These are phyloP conservation scores for Haplosporangium sp. DNA, from an alignment of 371 early-diverging fungal species.

Conservation along the genomic window DNA sequence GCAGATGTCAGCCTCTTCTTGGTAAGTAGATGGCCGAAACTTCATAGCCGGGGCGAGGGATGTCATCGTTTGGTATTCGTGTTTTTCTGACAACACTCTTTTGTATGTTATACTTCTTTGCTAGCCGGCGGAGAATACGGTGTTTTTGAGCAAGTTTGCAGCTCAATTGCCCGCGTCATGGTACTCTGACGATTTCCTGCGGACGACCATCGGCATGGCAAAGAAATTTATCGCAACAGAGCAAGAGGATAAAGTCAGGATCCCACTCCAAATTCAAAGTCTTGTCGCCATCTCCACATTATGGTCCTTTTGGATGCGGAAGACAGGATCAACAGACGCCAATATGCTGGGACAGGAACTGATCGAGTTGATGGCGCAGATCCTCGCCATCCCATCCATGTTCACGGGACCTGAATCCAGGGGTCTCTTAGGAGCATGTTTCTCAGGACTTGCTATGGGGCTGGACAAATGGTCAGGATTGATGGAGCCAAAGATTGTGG, in stretches of 20 bases:
- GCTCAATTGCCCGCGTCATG: conserved; percentile 47
- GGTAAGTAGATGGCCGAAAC: conserved; percentile 9
- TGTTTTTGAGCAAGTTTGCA: conserved; percentile 34
- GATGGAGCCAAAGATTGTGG: conserved; percentile 44
- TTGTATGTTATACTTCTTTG: neutral
- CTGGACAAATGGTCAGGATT: conserved; percentile 52
- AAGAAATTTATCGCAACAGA: conserved; percentile 30
- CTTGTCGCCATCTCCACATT: conserved; percentile 34
- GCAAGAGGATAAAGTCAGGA: conserved; percentile 30
- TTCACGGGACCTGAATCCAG: conserved; percentile 30
- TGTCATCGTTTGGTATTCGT: neutral
- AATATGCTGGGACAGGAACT: conserved; percentile 50
- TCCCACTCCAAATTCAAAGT: conserved; percentile 38
- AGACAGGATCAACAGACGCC: conserved; percentile 40
- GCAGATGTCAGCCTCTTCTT: conserved; percentile 33
- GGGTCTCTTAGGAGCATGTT: conserved; percentile 40
- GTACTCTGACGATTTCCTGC: conserved; percentile 51
- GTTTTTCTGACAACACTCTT: neutral
- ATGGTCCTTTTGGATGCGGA: conserved; percentile 56
- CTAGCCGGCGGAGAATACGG: conserved; percentile 38
- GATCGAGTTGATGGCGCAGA: conserved; percentile 38
- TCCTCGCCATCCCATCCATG: conserved; percentile 36
- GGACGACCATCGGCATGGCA: conserved; percentile 34
- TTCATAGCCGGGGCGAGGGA: neutral
- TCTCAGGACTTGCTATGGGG: conserved; percentile 47